These are phyloP conservation scores for Colletotrichum graminicola DNA, from an alignment of 2,329 filamentous ascomycete species.

Conservation along the genomic window DNA sequence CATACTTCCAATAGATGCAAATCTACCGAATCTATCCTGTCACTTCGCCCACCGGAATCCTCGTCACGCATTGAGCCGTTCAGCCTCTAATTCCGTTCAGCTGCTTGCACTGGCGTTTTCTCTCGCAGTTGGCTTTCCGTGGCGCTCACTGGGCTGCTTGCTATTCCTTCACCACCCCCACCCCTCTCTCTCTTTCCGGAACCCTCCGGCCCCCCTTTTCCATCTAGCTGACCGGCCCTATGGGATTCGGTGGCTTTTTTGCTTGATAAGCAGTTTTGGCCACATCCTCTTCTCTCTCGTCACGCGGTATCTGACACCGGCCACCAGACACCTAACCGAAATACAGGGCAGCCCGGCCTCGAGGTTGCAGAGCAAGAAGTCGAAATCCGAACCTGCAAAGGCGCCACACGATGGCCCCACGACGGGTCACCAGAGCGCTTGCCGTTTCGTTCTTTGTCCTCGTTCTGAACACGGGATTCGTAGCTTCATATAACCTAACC, in stretches of 20 bases:
- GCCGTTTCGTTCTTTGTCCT: slow-evolving; percentile 33
- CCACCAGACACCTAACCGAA: slow-evolving; percentile 24
- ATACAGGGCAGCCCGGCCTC: slow-evolving; percentile 29
- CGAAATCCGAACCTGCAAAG: background rate
- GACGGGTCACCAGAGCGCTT: slow-evolving; percentile 27
- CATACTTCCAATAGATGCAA: slow-evolving; percentile 38
- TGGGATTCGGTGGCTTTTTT: slow-evolving; percentile 29
- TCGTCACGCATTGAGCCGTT: slow-evolving; percentile 20
- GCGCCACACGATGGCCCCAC: slow-evolving; percentile 20
- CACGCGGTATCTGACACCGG: slow-evolving; percentile 36
- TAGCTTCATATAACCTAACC: slow-evolving; percentile 23
- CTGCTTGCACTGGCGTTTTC: slow-evolving; percentile 23
- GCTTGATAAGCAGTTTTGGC: slow-evolving; percentile 16
- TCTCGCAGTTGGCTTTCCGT: slow-evolving; percentile 24
- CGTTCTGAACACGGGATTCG: slow-evolving; percentile 31
- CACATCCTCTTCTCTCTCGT: slow-evolving; percentile 21
- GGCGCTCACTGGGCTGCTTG: slow-evolving; percentile 20
- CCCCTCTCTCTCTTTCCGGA: background rate
- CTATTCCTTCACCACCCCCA: background rate
- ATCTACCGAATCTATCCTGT: slow-evolving; percentile 24
- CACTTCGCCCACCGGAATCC: background rate
- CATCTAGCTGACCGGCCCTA: slow-evolving; percentile 18
- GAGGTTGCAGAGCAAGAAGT: slow-evolving; percentile 32
- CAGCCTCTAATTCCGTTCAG: slow-evolving; percentile 19
- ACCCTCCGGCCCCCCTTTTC: background rate